Evolutionary conservation across 306 rosid genomes (phyloP).

Genomic region (Hylodesmum podocarpum): DNA sequence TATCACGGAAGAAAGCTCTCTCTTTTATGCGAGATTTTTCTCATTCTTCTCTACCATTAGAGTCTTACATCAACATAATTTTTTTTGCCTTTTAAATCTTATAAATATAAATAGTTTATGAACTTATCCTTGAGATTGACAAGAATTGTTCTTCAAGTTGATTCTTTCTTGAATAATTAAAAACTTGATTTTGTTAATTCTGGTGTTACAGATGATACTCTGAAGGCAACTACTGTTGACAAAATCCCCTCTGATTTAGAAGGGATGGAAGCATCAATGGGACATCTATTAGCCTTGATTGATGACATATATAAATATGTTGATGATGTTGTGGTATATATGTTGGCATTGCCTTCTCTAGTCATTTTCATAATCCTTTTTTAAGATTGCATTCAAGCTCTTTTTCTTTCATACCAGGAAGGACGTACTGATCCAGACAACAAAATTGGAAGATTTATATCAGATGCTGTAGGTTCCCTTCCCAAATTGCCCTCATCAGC

Average conservation of each 20-base stretch:
- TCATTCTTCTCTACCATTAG: not conserved
- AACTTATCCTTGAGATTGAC: not conserved
- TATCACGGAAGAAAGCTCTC: not conserved
- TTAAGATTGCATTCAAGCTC: not conserved
- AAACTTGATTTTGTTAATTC: conserved; percentile 10
- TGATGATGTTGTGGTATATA: conserved; percentile 87
- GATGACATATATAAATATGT: conserved; percentile 89
- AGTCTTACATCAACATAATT: not conserved
- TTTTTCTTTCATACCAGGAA: conserved; percentile 52
- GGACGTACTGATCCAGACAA: conserved; percentile 76
- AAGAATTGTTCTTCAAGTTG: not conserved
- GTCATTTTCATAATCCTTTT: not conserved
- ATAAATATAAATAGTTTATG: not conserved
- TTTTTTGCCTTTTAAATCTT: not conserved
- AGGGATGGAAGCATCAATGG: conserved; percentile 97
- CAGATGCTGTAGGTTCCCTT: conserved; percentile 70
- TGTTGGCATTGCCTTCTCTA: not conserved
- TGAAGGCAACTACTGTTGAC: conserved; percentile 71
- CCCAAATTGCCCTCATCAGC: conserved; percentile 64
- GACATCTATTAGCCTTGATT: conserved; percentile 72
- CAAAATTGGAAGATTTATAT: conserved; percentile 64
- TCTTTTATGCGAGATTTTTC: not conserved
- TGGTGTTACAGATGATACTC: conserved; percentile 63
- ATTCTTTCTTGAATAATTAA: not conserved
- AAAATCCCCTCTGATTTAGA: conserved; percentile 94